Base-by-base conservation (phyloP, 1,284 basidiomycete species). In the Lignosus rhinocerotis region DNA sequence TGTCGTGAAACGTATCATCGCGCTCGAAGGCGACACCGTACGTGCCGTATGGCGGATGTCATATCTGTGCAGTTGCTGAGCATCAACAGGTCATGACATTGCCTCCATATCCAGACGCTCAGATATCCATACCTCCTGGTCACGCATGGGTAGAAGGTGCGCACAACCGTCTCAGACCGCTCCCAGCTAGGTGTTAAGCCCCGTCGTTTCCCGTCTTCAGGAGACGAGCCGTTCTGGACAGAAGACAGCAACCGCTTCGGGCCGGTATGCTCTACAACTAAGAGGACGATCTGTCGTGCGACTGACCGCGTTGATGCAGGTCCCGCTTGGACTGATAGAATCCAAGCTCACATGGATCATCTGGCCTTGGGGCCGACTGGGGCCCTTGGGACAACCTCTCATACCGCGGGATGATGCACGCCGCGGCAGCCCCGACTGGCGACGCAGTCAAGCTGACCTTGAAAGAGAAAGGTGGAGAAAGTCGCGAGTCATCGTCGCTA, bases 131-230 rank as follows among this genome's bases (percentile, higher is more conserved):
- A 33, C 87, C 88, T 2, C 62, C 72, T 60, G 88, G 88, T 1
- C 82, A 89, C 61, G 76, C 83, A 43, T 92, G 89, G 89, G 78
- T 92, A 51, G 89, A 91, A 81, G 88, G 88, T 83, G 58, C 59
- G 72, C 66, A 2, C 19, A n/a, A 12, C 51, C 11, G 34, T 11
- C 17, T 46, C 19, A 19, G 45, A 25, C 25, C 36, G 14, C 50
- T 10, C 8, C 25, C 17, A 32, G 1, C 32, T 8, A 42, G 50
- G n/a, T 41, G 19, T 33, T 33, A 34, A 48, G 19, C 43, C 16
- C 43, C 25, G 25, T 25, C 25, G 30, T 7, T 7, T n/a, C 9
- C 33, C 8, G n/a, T 21, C 31, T 11, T 19, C 61, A 82, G 87
- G 87, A 6, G 87, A 90, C 60, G 85, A 87, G 63, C 75, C 80